A percentile compares a stretch with the other conserved stretches of the same genome.
Conservation (phyloP, 352 stramenopile species). For the Pythium vanterpoolii region DNA sequence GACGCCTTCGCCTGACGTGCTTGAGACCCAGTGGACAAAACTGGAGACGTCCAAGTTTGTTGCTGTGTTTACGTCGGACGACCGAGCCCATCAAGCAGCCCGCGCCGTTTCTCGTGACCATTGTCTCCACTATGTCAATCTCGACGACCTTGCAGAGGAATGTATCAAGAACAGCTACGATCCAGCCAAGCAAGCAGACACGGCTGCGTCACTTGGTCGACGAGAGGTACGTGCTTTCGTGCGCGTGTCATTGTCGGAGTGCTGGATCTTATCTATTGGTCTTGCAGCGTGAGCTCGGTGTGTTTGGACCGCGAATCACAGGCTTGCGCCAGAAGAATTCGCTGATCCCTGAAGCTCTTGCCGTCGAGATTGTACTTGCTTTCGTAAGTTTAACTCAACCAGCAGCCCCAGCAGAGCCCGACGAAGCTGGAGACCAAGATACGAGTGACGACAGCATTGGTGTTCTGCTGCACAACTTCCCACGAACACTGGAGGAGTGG, state of each 20-base stretch:
- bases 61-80: slow-evolving; percentile 30
- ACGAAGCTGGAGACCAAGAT: background rate
- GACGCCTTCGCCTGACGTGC: background rate
- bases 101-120: slow-evolving; percentile 36
- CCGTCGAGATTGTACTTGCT: slow-evolving; percentile 47
- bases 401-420: background rate
- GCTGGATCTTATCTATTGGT: background rate
- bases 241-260: background rate
- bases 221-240: slow-evolving; percentile 38
- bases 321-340: slow-evolving; percentile 45
- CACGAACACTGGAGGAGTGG: slow-evolving; percentile 43
- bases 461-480: slow-evolving; percentile 60
- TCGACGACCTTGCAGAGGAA: slow-evolving; percentile 52
- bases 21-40: slow-evolving; percentile 8
- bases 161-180: slow-evolving; percentile 53
- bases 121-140: slow-evolving; percentile 26
- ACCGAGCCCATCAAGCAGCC: slow-evolving; percentile 23
- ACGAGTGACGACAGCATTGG: background rate
- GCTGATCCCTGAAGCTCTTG: slow-evolving; percentile 36
- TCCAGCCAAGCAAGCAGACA: slow-evolving; percentile 40
- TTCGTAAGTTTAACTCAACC: background rate
- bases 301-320: slow-evolving; percentile 42
- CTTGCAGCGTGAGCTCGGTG: slow-evolving; percentile 44
- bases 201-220: slow-evolving; percentile 28
- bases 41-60: slow-evolving; percentile 8